Evolutionary conservation across 371 early-diverging fungal genomes (phyloP).

Genomic region (Basidiobolus meristosporus): DNA sequence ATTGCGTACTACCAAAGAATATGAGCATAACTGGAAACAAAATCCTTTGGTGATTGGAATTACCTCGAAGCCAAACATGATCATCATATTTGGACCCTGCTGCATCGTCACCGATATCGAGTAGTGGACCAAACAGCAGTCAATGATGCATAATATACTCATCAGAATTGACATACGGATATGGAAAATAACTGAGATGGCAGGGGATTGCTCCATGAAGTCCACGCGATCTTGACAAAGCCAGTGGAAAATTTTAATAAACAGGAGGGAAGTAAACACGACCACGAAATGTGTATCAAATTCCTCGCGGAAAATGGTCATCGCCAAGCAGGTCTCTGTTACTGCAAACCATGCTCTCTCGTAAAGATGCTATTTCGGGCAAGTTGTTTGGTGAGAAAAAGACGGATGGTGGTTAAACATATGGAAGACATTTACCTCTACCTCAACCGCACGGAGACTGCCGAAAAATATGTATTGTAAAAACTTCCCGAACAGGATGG

Average conservation of each 20-base stretch:
- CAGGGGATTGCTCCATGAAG: slow-evolving; percentile 75
- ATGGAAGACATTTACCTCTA: slow-evolving; percentile 37
- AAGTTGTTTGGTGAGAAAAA: neutral
- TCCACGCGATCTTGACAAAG: slow-evolving; percentile 78
- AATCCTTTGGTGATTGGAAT: neutral
- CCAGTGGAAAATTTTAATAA: slow-evolving; percentile 93
- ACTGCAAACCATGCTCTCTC: slow-evolving; percentile 92
- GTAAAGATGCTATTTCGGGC: slow-evolving; percentile 54
- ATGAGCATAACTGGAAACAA: neutral
- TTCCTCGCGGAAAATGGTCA: slow-evolving; percentile 90
- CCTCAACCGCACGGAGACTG: slow-evolving; percentile 70
- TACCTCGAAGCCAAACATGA: slow-evolving; percentile 92
- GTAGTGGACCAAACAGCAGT: slow-evolving; percentile 42
- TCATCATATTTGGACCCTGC: slow-evolving; percentile 71
- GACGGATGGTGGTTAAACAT: neutral
- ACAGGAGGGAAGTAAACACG: slow-evolving; percentile 61
- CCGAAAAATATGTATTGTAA: slow-evolving; percentile 78
- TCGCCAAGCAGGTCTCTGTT: slow-evolving; percentile 85
- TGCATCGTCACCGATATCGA: slow-evolving; percentile 33
- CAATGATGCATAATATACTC: slow-evolving; percentile 35
- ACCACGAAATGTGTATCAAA: slow-evolving; percentile 72
- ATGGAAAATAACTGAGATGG: slow-evolving; percentile 36
- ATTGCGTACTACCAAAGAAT: slow-evolving; percentile 51
- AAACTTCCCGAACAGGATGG: slow-evolving; percentile 52
- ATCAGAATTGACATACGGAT: slow-evolving; percentile 44